Base-by-base conservation (phyloP, 495 filamentous ascomycete genomes). In the Aspergillus biplanus region DNA sequence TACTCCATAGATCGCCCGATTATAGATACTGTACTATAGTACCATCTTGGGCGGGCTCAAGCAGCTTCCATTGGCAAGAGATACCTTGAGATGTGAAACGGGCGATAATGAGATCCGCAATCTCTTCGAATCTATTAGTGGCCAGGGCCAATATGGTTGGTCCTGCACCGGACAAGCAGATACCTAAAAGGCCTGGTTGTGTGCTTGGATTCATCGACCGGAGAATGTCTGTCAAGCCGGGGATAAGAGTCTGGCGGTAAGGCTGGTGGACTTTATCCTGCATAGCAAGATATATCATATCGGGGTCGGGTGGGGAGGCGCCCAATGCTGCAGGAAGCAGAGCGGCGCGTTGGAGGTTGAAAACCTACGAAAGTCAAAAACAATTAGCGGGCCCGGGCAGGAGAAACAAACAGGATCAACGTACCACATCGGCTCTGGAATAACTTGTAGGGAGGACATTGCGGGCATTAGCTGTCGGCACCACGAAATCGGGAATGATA, bases 241-340 rank as follows among this genome's bases (percentile, higher is more conserved):
- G 95, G 64, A 99, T 93, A 54, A 99, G 82, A 12, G 82, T 88
- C 73, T 91, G 87, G 48, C 95, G 87, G 77, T 98, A 97, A 9
- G 91, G 94, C 74, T 99, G 95, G 75, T 99, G 95, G 44, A 99
- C 83, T 74, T 92, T 95, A 78, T 99, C 95, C 76, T 97, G 93
- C 95, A 99, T 99, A 33, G 92, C 94, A 33, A 93, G 83, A 79
- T 92, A 96, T 72, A 99, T 98, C 75, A 92, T 88, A 64, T 93
- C 89, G 44, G 94, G 86, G 70, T 97, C 89, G n/a, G 93, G 94
- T 7, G 95, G 95, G 15, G 89, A 92, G 64, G 89, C 85, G 50
- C 93, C 93, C 63, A 99, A 80, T 3, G 92, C 92, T 5, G 89
- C 87, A 12, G 93, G 91, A 11, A 99, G 87, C 27, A 98, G 80